A percentile compares a stretch with the other conserved stretches of the same genome.
Conservation (phyloP, 2,329 filamentous ascomycete species). For the Talaromyces sp. region DNA sequence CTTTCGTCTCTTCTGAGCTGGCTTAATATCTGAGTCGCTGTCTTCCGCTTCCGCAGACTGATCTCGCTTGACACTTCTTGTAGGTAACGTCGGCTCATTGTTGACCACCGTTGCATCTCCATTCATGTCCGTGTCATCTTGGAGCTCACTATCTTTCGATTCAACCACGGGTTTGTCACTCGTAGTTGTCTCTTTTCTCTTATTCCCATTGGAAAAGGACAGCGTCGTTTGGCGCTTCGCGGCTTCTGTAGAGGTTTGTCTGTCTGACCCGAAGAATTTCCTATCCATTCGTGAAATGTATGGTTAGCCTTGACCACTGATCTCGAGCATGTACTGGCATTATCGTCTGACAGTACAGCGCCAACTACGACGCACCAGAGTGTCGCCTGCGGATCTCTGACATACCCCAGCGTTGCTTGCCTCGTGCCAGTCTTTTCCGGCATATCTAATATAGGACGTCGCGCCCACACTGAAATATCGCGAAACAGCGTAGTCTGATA, state of each 20-base stretch:
- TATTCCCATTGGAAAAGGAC: slow-evolving; percentile 59
- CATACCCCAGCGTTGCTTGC: slow-evolving; percentile 85
- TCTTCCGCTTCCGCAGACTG: slow-evolving; percentile 37
- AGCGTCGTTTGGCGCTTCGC: slow-evolving; percentile 72
- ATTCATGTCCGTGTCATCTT: slow-evolving; percentile 8
- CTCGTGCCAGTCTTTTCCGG: slow-evolving; percentile 42
- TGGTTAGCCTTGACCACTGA: slow-evolving; percentile 1
- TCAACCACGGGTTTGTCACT: slow-evolving; percentile 20
- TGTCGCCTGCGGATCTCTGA: slow-evolving; percentile 66
- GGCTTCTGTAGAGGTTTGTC: slow-evolving; percentile 47
- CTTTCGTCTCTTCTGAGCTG: slow-evolving; percentile 52
- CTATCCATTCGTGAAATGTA: slow-evolving; percentile 43
- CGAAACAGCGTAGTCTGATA: not conserved
- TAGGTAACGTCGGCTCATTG: slow-evolving; percentile 15
- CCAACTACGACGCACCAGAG: slow-evolving; percentile 56
- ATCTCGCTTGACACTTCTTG: slow-evolving; percentile 34
- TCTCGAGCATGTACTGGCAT: not conserved
- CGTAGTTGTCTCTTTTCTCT: slow-evolving; percentile 33
- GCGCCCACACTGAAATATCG: not conserved
- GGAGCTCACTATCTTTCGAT: slow-evolving; percentile 18
- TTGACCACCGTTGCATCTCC: slow-evolving; percentile 16
- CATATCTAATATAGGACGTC: slow-evolving; percentile 19
- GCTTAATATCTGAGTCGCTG: slow-evolving; percentile 54
- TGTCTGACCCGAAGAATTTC: slow-evolving; percentile 75
- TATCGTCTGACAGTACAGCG: slow-evolving; percentile 10